Evolutionary conservation across 768 basidiomycete genomes (phyloP), one percentile per base, ranked within the genome.

Genomic region (Cubamyces lactineus): DNA sequence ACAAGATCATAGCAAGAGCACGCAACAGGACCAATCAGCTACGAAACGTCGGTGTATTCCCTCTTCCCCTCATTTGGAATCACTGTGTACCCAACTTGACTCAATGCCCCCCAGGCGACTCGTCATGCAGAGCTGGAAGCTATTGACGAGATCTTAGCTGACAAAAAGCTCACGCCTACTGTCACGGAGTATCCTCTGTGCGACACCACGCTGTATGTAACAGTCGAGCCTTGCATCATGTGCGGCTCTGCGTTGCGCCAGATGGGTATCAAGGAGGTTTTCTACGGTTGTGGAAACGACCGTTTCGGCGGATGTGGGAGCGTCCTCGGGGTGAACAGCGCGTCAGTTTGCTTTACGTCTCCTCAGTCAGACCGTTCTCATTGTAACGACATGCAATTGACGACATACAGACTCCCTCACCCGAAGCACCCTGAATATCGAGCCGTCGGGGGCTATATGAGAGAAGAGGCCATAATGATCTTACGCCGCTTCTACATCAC

Each of bases 221-320:
- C 97, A 5, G 97, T 99, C 55, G 96, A 99, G 75, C 97, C 96
- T 0, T 99, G 97, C 75, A 94, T 98, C 73, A 98, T 98, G 97
- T 99, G 97, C 67, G 94, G 95, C 13, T 94, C 93, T 23, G 97
- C 96, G 12, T 82, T 99, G 38, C 84, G 96, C 56, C 97, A 98
- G 76, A 76, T 96, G 64, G 96, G 96, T 16, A 93, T 99, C 68
- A 87, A 86, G 59, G 82, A 89, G 65, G 96, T 98, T 6, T 91
- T 86, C 62, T 98, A 92, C 72, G 97, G 97, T 1, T 96, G 94
- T 73, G 90, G 84, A 21, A 99, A 99, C 73, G 96, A 97, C 65
- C 83, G 95, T 61, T 98, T 99, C 67, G 96, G 97, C 9, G 97
- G 97, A 3, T 96, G 94, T 74, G 96, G 93, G 43, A 96, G 95